phyloP scores from a whole-genome alignment of 495 filamentous ascomycete species.

The Bacidia rubella region DNA sequence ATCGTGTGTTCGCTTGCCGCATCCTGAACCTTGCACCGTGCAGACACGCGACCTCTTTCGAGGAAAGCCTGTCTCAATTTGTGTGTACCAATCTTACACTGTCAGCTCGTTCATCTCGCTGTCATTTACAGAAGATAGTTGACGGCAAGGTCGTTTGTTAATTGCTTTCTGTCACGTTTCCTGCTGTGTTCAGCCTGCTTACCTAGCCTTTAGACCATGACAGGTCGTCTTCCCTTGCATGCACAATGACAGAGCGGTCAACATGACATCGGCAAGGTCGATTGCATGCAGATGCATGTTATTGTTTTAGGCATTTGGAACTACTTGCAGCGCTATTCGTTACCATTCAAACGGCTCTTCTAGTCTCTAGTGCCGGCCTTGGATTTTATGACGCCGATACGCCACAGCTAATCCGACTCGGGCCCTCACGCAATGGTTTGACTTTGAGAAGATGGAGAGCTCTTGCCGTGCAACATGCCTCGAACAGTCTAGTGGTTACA shows the following conservation, averaged over 20 bases:
- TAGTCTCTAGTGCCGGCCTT: slow-evolving; percentile 5
- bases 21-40: slow-evolving; percentile 1
- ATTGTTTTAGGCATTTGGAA: background rate
- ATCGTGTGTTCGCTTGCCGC: slow-evolving; percentile 4
- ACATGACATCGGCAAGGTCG: slow-evolving; percentile 1
- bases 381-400: background rate
- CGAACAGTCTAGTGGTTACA: background rate
- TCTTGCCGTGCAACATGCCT: background rate
- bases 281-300: slow-evolving; percentile 1
- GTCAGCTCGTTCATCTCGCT: background rate
- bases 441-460: slow-evolving; percentile 11
- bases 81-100: background rate
- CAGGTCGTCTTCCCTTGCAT: background rate
- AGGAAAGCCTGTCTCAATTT: background rate
- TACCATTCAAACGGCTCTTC: slow-evolving; percentile 2
- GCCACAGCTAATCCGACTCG: background rate
- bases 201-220: no score
- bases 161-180: background rate
- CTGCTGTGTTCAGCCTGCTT: background rate
- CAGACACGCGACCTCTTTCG: slow-evolving; percentile 6
- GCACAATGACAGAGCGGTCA: slow-evolving; percentile 1
- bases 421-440: no score
- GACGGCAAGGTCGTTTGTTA: background rate
- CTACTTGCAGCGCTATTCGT: background rate
- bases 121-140: background rate